Conservation (phyloP, 495 filamentous ascomycete species). For the Daldinia bambusicola region DNA sequence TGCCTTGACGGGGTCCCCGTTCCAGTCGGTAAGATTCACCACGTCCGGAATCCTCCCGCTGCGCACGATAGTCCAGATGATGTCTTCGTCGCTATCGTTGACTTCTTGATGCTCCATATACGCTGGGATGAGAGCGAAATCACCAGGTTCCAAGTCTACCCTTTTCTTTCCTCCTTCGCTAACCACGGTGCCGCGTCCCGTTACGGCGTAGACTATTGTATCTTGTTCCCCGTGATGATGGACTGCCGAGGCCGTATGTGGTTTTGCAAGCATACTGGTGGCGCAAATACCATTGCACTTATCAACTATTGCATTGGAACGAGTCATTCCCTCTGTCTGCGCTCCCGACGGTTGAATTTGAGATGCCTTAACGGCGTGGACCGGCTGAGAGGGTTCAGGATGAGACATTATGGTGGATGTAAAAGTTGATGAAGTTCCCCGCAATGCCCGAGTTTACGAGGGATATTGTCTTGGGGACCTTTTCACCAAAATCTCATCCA, state of each 20-base stretch:
- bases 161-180: slow-evolving; percentile 49
- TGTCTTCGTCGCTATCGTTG: slow-evolving; percentile 65
- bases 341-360: slow-evolving; percentile 43
- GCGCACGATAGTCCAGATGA: slow-evolving; percentile 65
- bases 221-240: slow-evolving; percentile 67
- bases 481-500: too few species aligned
- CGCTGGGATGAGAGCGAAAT: slow-evolving; percentile 66
- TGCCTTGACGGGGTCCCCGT: slow-evolving; percentile 40
- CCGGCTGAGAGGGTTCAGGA: slow-evolving; percentile 41
- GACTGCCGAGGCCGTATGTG: slow-evolving; percentile 61
- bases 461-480: too few species aligned
- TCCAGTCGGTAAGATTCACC: slow-evolving; percentile 63
- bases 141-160: slow-evolving; percentile 60
- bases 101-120: slow-evolving; percentile 67
- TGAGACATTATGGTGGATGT: slow-evolving; percentile 35
- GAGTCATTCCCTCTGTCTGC: slow-evolving; percentile 66
- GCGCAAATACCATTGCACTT: slow-evolving; percentile 59
- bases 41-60: slow-evolving; percentile 61
- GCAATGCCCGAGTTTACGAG: too few species aligned
- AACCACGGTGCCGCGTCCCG: slow-evolving; percentile 60
- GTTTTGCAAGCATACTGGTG: slow-evolving; percentile 64
- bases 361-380: slow-evolving; percentile 45
- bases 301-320: slow-evolving; percentile 63
- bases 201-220: slow-evolving; percentile 63
- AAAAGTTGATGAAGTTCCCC: not conserved